Evolutionary conservation across 2,329 filamentous ascomycete species (phyloP).

Genomic region (Aureobasidium sp.): DNA sequence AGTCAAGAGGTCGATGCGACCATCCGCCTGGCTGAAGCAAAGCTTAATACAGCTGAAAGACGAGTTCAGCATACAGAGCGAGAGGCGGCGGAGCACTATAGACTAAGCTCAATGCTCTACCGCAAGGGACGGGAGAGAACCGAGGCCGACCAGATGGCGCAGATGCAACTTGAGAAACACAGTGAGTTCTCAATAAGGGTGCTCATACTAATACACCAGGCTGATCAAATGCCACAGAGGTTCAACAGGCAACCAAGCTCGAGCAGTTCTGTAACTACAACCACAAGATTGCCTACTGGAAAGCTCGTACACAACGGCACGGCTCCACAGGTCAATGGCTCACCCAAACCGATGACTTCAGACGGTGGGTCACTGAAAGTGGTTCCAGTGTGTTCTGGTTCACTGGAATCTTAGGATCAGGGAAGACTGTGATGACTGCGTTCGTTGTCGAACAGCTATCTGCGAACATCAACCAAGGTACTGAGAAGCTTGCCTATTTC

Average conservation of each 20-base stretch:
- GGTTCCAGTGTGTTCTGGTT: neutral
- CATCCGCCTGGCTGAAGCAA: neutral
- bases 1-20: neutral
- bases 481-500: neutral
- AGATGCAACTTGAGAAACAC: neutral
- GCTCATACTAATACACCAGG: too few relatives aligned
- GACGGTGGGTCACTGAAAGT: neutral
- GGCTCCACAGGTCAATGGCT: neutral
- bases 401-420: neutral
- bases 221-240: neutral
- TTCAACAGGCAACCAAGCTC: neutral
- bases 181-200: neutral
- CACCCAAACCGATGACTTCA: neutral
- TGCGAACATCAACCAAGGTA: neutral
- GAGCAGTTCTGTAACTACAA: neutral
- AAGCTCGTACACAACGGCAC: neutral
- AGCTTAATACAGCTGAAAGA: neutral
- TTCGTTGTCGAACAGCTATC: neutral
- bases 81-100: neutral
- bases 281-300: neutral
- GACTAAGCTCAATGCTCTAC: neutral
- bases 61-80: neutral
- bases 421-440: neutral
- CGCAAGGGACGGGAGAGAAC: neutral
- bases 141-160: neutral